Percentiles rank a stretch among this genome's conserved stretches.
Conservation (phyloP, 208 protist species). For the Acanthamoeba rhysodes region DNA sequence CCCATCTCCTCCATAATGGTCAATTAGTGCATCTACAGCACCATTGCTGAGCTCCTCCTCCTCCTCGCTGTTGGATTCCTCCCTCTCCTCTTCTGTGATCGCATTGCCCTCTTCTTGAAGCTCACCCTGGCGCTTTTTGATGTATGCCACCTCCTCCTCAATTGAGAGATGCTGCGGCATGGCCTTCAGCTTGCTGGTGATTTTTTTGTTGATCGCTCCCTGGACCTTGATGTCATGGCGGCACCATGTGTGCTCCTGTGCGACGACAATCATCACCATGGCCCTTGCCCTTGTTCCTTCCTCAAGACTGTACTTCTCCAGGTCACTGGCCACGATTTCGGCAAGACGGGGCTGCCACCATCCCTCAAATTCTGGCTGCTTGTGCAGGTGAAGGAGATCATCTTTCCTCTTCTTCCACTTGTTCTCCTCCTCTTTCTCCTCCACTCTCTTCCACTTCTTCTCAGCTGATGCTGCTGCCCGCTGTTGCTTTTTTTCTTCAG, state of each 20-base stretch:
- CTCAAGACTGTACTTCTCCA: not conserved
- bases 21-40: too few relatives aligned
- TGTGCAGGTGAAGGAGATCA: slow-evolving; percentile 8
- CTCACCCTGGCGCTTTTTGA: not conserved
- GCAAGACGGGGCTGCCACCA: not conserved
- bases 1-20: not conserved
- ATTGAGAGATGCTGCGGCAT: not conserved
- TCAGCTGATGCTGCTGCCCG: too few relatives aligned
- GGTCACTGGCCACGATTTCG: not conserved
- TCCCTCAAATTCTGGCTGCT: not conserved
- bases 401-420: slow-evolving; percentile 16
- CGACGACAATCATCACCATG: not conserved
- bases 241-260: not conserved
- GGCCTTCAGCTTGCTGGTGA: not conserved
- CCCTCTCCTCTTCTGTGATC: too few relatives aligned
- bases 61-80: too few relatives aligned
- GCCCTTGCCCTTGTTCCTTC: not conserved
- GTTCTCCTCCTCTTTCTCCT: slow-evolving; percentile 39
- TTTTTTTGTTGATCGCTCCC: not conserved
- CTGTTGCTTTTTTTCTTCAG: slow-evolving; percentile 28
- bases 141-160: not conserved
- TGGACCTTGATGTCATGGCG: not conserved
- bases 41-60: too few relatives aligned
- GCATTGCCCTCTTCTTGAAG: not conserved
- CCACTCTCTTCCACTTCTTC: not conserved